Percentiles rank a stretch among this genome's conserved stretches.
Conservation (phyloP, 1,284 basidiomycete genomes). For the Irpex rosettiformis region DNA sequence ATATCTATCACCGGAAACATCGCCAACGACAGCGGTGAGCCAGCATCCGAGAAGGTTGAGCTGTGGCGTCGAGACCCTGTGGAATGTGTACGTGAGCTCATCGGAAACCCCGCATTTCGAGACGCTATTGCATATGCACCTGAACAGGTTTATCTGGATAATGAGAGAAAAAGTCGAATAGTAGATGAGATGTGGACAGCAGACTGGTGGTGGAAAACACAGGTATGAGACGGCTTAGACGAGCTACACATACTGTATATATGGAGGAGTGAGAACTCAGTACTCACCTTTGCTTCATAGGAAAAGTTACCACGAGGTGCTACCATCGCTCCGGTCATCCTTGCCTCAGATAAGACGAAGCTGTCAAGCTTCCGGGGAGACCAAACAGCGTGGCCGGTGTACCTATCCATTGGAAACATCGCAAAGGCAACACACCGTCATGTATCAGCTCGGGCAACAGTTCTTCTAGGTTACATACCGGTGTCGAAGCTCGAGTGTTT, state of each 20-base stretch:
- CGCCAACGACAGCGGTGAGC: constrained; percentile 11
- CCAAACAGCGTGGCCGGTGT: constrained; percentile 23
- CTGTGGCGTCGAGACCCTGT: constrained; percentile 30
- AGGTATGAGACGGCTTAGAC: too few relatives aligned
- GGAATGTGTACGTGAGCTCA: constrained; percentile 25
- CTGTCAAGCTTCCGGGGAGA: constrained; percentile 19
- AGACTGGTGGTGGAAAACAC: constrained; percentile 25
- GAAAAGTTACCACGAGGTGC: constrained; percentile 14
- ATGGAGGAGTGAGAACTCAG: too few relatives aligned
- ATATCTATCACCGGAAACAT: constrained; percentile 21
- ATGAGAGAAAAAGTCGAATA: background rate
- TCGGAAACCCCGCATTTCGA: constrained; percentile 27
- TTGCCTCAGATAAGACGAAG: constrained; percentile 19
- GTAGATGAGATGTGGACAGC: constrained; percentile 23
- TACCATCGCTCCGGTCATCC: constrained; percentile 19
- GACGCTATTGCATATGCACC: constrained; percentile 23
- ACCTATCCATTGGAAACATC: constrained; percentile 24
- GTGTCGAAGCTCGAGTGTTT: constrained; percentile 19
- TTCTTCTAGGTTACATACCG: constrained; percentile 27
- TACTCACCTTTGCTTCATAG: too few relatives aligned
- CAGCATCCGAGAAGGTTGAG: constrained; percentile 20
- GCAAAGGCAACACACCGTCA: constrained; percentile 17
- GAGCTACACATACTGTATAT: too few relatives aligned
- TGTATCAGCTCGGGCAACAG: constrained; percentile 15
- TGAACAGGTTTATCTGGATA: constrained; percentile 19